Base-by-base conservation (phyloP, 2,329 filamentous ascomycete species). In the Epichloe festucae region DNA sequence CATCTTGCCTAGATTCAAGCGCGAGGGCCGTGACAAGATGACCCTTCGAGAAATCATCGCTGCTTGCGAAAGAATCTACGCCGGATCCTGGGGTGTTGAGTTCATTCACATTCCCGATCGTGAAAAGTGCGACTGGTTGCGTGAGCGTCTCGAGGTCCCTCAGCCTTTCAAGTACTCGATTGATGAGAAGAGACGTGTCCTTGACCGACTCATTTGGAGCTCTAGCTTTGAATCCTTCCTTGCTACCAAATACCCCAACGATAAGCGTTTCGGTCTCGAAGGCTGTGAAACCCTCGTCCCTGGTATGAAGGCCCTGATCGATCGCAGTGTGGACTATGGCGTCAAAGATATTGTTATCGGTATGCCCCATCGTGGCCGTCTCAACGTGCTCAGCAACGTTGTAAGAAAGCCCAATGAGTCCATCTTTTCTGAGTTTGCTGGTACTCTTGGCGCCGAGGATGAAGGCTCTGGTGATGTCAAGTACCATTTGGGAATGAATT, bases 401-500 rank as follows among this genome's bases (percentile, higher is more conserved):
- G 93, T 98, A 61, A 85, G 93, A 65, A 98, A 98, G 75, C 91
- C 93, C 62, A 98, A 98, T 71, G 93, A 97, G 75, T 97, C 93
- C 58, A 98, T 98, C 71, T 98, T 98, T 77, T 95, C 87, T 67
- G 93, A 98, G 70, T 98, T 98, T 64, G 87, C 88, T 56, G 93
- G 93, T 61, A 88, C 85, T 46, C 75, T 86, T 21, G 89, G 88
- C 65, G 87, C 88, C 51, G 86, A 87, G 60, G 93, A 97, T 60
- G 91, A 98, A 73, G 93, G 93, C 54, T 97, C 93, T 53, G 93
- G 93, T 63, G 93, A 98, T 69, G 93, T 98, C 71, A 98, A 98
- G 73, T 98, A 98, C 75, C 93, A 98, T 75, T 76, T 98, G 63
- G 93, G 93, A 66, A 98, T 98, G 93, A 98, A 98, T 77, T 98